A percentile compares a stretch with the other conserved stretches of the same genome.
Conservation (phyloP, 148 eudicot genomes). For the Cornus florida region DNA sequence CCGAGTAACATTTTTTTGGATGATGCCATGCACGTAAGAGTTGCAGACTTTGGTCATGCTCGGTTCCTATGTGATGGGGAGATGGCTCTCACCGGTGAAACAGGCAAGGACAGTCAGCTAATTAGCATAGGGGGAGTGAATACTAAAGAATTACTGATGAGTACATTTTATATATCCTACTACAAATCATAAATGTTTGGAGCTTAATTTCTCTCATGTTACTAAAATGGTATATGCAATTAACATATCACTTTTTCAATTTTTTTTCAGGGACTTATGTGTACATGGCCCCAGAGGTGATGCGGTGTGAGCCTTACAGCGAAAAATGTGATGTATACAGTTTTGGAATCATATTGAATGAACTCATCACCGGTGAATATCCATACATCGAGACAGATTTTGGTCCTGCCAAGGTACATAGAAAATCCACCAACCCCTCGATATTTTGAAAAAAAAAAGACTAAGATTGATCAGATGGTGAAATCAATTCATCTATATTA, state of each 20-base stretch:
- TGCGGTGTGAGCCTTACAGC: slow-evolving; percentile 36
- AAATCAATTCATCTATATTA: too few relatives aligned
- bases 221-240: too few relatives aligned
- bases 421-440: neutral
- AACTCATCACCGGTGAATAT: slow-evolving; percentile 37
- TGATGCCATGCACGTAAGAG: slow-evolving; percentile 35
- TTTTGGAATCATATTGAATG: slow-evolving; percentile 43
- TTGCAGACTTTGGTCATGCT: slow-evolving; percentile 57
- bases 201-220: too few relatives aligned
- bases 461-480: too few relatives aligned
- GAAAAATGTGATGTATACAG: slow-evolving; percentile 57
- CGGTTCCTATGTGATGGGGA: slow-evolving; percentile 40
- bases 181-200: too few relatives aligned
- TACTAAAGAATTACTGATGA: too few relatives aligned
- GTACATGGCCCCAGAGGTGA: slow-evolving; percentile 59
- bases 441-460: neutral
- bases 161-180: too few relatives aligned
- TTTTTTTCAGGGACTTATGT: slow-evolving; percentile 41
- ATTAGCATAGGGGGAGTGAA: too few relatives aligned
- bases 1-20: slow-evolving; percentile 49
- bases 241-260: neutral
- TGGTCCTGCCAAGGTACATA: slow-evolving; percentile 37
- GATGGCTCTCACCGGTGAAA: slow-evolving; percentile 51
- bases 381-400: slow-evolving; percentile 51
- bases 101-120: slow-evolving; percentile 22